These are phyloP conservation scores for Colletotrichum spaethianum DNA, from an alignment of 2,329 filamentous ascomycete genomes.

Conservation along the genomic window DNA sequence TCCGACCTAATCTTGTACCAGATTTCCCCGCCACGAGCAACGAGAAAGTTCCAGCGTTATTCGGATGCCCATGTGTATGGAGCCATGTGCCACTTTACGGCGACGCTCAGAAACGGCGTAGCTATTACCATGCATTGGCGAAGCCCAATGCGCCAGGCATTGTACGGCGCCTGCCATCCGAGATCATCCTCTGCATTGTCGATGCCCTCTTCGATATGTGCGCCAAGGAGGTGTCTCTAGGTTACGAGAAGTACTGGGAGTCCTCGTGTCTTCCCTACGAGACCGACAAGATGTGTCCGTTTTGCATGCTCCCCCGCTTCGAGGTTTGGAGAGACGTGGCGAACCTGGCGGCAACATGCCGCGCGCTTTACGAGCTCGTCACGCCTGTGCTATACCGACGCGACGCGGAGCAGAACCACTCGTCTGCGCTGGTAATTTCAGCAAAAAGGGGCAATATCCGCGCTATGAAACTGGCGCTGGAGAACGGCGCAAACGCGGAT, in stretches of 20 bases:
- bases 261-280: constrained; percentile 38
- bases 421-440: constrained; percentile 34
- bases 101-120: constrained; percentile 7
- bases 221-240: constrained; percentile 30
- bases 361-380: constrained; percentile 27
- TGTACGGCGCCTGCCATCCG: constrained; percentile 26
- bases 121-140: constrained; percentile 19
- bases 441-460: constrained; percentile 28
- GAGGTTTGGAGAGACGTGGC: constrained; percentile 37
- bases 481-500: constrained; percentile 52
- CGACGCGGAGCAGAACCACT: constrained; percentile 33
- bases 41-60: constrained; percentile 30
- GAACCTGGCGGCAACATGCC: constrained; percentile 34
- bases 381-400: constrained; percentile 32
- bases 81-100: constrained; percentile 39
- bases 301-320: constrained; percentile 40
- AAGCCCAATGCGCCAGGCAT: constrained; percentile 23
- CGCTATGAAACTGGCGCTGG: constrained; percentile 47
- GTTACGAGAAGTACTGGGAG: constrained; percentile 39
- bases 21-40: constrained; percentile 15
- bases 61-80: constrained; percentile 38
- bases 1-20: background rate
- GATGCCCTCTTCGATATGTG: constrained; percentile 34
- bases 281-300: constrained; percentile 30
- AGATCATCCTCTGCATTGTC: constrained; percentile 38